Base-by-base conservation (phyloP, 169 alveolate genomes). In the Cardiosporidium cionae region DNA sequence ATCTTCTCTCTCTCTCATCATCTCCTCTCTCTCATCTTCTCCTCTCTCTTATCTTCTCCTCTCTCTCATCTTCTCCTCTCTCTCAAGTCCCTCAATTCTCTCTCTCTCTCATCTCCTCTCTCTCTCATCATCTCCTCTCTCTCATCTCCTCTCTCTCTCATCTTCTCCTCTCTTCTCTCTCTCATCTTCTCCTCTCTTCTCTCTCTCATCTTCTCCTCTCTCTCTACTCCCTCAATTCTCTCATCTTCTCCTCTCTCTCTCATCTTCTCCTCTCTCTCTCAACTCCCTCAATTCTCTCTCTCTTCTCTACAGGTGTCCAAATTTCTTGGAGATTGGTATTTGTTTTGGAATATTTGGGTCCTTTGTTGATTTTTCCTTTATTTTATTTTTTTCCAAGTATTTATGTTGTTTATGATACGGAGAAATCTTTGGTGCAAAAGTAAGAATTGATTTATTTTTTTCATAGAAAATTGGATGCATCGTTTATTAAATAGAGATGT, bases 341-440 rank as follows among this genome's bases (percentile, higher is more conserved):
- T 80, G 90, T 93, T 67, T 83, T 96, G 66, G 99, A 97, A 85
- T 97, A 97, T 82, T 82, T 94, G 34, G 99, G 99, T 5, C 99
- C 99, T 6, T 84, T 96, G 65, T 32, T 94, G n/a, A 95, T 97
- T 32, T 88, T 94, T 34, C 95, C 97, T 0, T 35, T 91, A 63
- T 86, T 97, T 68, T 95, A 93, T 83, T 88, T 83, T 69, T 90
- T 93, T 74, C 92, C 91, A 29, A 66, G 88, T 33, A 32, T 76
- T 52, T 62, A 91, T 66, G 91, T 91, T 72, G 89, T 91, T 29
- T 89, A 76, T 2, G 37, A 35, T 70, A 70, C 87, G 74, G 67
- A 81, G 65, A 53, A 68, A 73, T 54, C 69, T 70, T 66, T 80
- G 70, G 44, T 85, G 68, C 84, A 84, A 58, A 67, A 71, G 83